Percentiles rank a stretch among this genome's conserved stretches.
These are phyloP conservation scores for Aaosphaeria pasadenensis DNA, from an alignment of 2,329 filamentous ascomycete species.

Conservation along the genomic window DNA sequence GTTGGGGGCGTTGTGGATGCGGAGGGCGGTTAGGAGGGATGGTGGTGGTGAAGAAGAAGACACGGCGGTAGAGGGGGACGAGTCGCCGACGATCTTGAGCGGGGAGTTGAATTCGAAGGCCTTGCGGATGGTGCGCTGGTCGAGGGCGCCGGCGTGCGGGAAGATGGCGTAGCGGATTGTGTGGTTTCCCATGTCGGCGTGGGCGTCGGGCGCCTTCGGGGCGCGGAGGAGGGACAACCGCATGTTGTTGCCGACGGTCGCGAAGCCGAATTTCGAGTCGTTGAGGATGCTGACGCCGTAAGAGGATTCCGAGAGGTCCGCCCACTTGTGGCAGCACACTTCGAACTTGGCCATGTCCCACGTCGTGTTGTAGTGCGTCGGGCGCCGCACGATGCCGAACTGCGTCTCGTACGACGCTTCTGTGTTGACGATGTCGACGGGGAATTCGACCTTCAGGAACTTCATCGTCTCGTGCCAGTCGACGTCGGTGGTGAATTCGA, in stretches of 20 bases:
- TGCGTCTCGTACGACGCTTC: slow-evolving; percentile 96
- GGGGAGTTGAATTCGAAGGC: slow-evolving; percentile 91
- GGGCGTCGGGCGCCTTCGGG: slow-evolving; percentile 87
- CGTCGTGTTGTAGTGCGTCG: slow-evolving; percentile 96
- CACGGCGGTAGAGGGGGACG: slow-evolving; percentile 18
- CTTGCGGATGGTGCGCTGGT: slow-evolving; percentile 71
- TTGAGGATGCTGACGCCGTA: slow-evolving; percentile 94
- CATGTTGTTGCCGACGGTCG: slow-evolving; percentile 85
- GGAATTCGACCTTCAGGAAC: slow-evolving; percentile 98
- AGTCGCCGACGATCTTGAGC: slow-evolving; percentile 52
- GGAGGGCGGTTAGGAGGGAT: slow-evolving; percentile 55
- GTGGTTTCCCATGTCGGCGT: slow-evolving; percentile 92
- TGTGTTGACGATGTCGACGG: slow-evolving; percentile 84
- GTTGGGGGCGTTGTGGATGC: slow-evolving; percentile 61
- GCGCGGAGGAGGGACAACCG: slow-evolving; percentile 80
- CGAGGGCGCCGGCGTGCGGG: slow-evolving; percentile 73
- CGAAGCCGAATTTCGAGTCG: slow-evolving; percentile 95
- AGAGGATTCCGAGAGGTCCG: slow-evolving; percentile 80
- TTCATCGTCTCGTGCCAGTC: slow-evolving; percentile 97
- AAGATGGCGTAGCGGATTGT: slow-evolving; percentile 87
- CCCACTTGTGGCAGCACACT: slow-evolving; percentile 93
- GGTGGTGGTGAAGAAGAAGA: slow-evolving; percentile 19
- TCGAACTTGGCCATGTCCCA: slow-evolving; percentile 99
- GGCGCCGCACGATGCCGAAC: slow-evolving; percentile 81
- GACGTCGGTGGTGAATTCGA: slow-evolving; percentile 82